Conservation (phyloP, 495 filamentous ascomycete species). For the Aspergillus carlsbadensis region DNA sequence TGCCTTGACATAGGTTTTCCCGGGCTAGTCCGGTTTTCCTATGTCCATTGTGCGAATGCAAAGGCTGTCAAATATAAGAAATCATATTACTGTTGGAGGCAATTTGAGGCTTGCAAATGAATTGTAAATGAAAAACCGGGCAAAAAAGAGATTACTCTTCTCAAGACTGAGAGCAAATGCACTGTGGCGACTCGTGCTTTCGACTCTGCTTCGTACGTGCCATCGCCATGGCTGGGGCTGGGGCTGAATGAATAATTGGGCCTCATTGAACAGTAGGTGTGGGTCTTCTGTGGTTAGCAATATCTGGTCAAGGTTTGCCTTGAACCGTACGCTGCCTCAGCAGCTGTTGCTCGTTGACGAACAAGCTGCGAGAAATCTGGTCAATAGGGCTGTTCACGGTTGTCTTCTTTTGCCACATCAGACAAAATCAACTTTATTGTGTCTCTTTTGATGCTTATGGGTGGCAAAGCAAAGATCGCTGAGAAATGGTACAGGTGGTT, state of each 20-base stretch:
- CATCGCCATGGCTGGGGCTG: not conserved
- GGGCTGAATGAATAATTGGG: slow-evolving; percentile 1
- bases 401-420: not conserved
- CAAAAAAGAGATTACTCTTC: too few species aligned
- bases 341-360: slow-evolving; percentile 1
- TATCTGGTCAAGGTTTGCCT: slow-evolving; percentile 1
- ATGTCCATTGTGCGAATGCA: too few species aligned
- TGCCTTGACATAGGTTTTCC: too few species aligned
- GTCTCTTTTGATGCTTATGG: not conserved
- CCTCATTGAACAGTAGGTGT: not conserved
- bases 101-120: too few species aligned
- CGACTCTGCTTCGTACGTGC: not conserved
- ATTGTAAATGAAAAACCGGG: too few species aligned
- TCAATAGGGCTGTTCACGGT: not conserved
- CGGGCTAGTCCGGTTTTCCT: too few species aligned
- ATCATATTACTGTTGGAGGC: too few species aligned
- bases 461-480: not conserved
- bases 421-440: not conserved
- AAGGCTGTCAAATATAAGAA: too few species aligned
- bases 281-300: not conserved
- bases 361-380: not conserved
- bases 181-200: not conserved
- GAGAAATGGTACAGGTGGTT: not conserved
- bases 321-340: slow-evolving; percentile 1
- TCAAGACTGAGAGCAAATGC: too few species aligned